Evolutionary conservation across 345 rosid genomes (phyloP).

Genomic region (Brassica juncea): DNA sequence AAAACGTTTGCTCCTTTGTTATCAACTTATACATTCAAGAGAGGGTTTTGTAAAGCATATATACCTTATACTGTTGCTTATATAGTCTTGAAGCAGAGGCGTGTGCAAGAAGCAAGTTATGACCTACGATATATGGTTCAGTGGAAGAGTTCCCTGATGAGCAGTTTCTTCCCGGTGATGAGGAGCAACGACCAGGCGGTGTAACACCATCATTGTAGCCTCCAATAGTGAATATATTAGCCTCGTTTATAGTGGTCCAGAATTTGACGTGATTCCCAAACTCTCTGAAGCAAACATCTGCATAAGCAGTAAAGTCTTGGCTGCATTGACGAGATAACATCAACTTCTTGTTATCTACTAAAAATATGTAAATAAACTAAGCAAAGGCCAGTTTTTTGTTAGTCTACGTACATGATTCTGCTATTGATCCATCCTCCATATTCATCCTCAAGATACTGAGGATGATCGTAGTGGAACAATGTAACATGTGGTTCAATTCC

Average conservation of each 20-base stretch:
- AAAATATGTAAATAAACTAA: neutral
- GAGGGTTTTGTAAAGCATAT: neutral
- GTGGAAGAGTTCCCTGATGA: neutral
- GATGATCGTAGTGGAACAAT: neutral
- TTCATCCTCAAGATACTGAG: neutral
- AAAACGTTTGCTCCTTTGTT: neutral
- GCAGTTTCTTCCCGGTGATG: neutral
- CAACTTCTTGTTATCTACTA: neutral
- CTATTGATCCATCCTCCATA: neutral
- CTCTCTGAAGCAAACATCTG: neutral
- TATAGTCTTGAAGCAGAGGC: neutral
- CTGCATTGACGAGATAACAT: neutral
- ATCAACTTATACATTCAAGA: neutral
- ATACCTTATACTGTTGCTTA: neutral
- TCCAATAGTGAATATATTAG: neutral
- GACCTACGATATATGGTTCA: neutral
- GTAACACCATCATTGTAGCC: neutral
- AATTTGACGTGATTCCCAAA: neutral
- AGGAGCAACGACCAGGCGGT: neutral
- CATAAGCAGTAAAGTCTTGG: neutral
- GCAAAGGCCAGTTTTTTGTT: neutral
- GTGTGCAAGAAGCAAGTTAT: neutral
- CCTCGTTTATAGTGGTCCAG: neutral
- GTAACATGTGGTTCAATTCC: neutral
- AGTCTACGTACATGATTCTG: neutral